Conservation (phyloP, 2,329 filamentous ascomycete genomes). For the Cladophialophora exuberans region DNA sequence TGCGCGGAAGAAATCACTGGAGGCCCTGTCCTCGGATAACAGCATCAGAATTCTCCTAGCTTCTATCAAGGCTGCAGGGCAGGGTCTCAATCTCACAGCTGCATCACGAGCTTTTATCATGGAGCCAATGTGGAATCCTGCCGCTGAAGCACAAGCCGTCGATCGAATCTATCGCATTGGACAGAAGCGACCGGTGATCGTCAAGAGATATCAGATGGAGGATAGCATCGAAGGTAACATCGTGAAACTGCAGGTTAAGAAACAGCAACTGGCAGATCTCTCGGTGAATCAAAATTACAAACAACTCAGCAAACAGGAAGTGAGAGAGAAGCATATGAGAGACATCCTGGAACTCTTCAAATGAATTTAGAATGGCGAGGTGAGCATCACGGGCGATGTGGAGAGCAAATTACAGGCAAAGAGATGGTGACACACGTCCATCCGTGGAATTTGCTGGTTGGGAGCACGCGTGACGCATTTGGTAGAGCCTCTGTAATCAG, state of each 20-base stretch:
- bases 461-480: too few species aligned
- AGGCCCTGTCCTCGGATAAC: slow-evolving; percentile 73
- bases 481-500: too few species aligned
- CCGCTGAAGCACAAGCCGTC: slow-evolving; percentile 89
- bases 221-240: slow-evolving; percentile 94
- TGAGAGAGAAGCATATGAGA: slow-evolving; percentile 33
- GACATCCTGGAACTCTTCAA: slow-evolving; percentile 35
- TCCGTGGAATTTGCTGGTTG: too few species aligned
- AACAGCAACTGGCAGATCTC: slow-evolving; percentile 85
- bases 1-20: slow-evolving; percentile 74
- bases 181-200: slow-evolving; percentile 85
- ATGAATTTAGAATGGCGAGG: slow-evolving; percentile 2
- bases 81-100: slow-evolving; percentile 86
- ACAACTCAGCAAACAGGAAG: slow-evolving; percentile 33
- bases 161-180: slow-evolving; percentile 91
- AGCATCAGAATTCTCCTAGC: slow-evolving; percentile 80
- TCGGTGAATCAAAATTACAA: slow-evolving; percentile 69
- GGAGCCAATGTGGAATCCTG: slow-evolving; percentile 98
- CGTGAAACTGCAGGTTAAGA: slow-evolving; percentile 85
- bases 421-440: too few species aligned
- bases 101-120: slow-evolving; percentile 91
- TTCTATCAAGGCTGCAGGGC: slow-evolving; percentile 87
- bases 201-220: slow-evolving; percentile 85
- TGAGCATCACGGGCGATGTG: too few species aligned
- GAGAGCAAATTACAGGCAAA: too few species aligned